Percentiles rank a stretch among this genome's conserved stretches.
Evolutionary conservation across 345 rosid genomes (phyloP).

Genomic region (Cardamine resedifolia): DNA sequence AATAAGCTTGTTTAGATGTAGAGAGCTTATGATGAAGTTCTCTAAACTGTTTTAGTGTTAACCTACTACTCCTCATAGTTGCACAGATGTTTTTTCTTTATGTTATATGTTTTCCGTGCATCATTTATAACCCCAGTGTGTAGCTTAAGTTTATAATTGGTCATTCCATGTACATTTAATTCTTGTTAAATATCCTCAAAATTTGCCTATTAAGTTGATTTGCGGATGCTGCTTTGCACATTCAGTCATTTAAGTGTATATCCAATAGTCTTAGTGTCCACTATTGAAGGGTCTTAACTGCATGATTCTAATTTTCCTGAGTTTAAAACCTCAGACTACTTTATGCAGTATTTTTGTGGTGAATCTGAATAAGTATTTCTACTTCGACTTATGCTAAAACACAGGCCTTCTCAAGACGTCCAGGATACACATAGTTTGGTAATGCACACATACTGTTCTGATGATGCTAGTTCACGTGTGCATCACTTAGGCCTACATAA

Average conservation of each 20-base stretch:
- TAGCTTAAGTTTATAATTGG: constrained; percentile 19
- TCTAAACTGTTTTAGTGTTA: not conserved
- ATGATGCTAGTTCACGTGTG: constrained; percentile 69
- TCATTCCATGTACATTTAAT: not conserved
- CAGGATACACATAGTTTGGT: constrained; percentile 89
- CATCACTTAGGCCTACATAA: constrained; percentile 96
- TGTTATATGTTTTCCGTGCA: constrained; percentile 15
- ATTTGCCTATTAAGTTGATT: not conserved
- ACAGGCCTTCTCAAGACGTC: constrained; percentile 90
- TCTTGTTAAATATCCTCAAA: not conserved
- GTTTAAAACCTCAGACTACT: constrained; percentile 39
- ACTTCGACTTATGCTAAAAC: constrained; percentile 65
- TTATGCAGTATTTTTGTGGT: constrained; percentile 33
- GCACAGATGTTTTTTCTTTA: not conserved
- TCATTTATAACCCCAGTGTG: not conserved
- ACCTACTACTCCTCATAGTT: not conserved
- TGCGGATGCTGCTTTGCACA: constrained; percentile 20
- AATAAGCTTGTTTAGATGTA: constrained; percentile 15
- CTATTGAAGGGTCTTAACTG: constrained; percentile 2
- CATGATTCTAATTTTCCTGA: constrained; percentile 24
- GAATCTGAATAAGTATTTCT: constrained; percentile 56
- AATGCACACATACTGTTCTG: constrained; percentile 88
- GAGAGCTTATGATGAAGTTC: constrained; percentile 12
- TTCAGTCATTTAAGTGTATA: constrained; percentile 5
- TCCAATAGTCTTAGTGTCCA: not conserved